Base-by-base conservation (phyloP, 495 filamentous ascomycete species). In the Neurospora sp. region DNA sequence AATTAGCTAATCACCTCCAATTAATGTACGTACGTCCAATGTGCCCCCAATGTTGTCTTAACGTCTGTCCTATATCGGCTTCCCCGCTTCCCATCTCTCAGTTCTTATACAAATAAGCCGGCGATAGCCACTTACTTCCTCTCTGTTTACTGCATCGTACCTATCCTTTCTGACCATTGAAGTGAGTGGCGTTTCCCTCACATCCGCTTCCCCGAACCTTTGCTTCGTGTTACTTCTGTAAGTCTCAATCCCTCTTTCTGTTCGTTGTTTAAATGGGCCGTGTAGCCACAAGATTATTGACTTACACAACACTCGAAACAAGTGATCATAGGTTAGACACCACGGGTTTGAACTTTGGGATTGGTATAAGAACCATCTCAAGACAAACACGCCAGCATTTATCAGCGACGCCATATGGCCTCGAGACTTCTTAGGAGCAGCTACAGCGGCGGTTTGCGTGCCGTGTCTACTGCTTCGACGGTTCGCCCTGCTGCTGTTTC, bases 21-120 rank as follows among this genome's bases (percentile, higher is more conserved):
- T 65, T 37, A 31, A 65, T 35, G 53, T 35, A 65, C 53, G 53
- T 65, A 35, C 27, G 14, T 65, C 27, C 53, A 35, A 35, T 37
- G 53, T 37, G 3, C 35, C 53, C 27, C 53, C 53, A 35, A 35
- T 65, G 27, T 14, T 65, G 27, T 65, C 53, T 35, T 65, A 14
- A 65, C 53, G 53, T 65, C 27, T 61, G 53, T 27, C 53, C 53
- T 35, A 35, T 65, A 65, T 65, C 53, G 53, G 53, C 53, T 65
- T 65, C 53, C 53, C 53, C 53, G 27, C 53, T 65, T 35, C 22
- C 3, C 53, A 16, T 16, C 5, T 27, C 53, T 65, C 27, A 65
- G 27, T 31, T 31, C 27, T 65, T 65, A 35, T 65, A 65, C 27
- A 65, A 65, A 65, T 65, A 74, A 74, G 72, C 72, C 72, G 72